Evolutionary conservation across 2,329 filamentous ascomycete species (phyloP).

Genomic region (Penicillium palitans): DNA sequence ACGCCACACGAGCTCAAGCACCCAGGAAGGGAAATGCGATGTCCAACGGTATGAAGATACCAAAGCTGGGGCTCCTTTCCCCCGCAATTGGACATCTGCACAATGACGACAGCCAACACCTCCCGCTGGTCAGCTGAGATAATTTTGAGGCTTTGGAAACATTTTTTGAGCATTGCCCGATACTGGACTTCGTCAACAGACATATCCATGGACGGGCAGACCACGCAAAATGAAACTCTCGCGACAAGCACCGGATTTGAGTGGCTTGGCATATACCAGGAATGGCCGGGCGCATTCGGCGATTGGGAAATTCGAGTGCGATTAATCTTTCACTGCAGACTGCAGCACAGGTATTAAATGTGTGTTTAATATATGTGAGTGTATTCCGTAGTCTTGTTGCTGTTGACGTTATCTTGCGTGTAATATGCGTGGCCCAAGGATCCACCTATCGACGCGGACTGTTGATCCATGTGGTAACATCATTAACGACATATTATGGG

Average conservation of each 20-base stretch:
- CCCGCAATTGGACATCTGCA: conserved; percentile 16
- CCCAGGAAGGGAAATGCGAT: background rate
- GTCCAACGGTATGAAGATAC: background rate
- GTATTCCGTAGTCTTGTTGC: background rate
- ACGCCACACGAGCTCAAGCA: background rate
- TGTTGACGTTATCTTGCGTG: conserved; percentile 9
- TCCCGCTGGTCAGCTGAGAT: conserved; percentile 18
- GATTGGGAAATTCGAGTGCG: background rate
- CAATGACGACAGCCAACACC: conserved; percentile 17
- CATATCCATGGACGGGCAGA: background rate
- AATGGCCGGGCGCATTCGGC: conserved; percentile 13
- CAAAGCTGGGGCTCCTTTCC: background rate
- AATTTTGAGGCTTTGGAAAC: background rate
- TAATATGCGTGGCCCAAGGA: background rate
- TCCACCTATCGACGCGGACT: conserved; percentile 5
- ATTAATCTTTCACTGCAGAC: background rate
- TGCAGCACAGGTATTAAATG: too few relatives aligned
- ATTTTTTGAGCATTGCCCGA: conserved; percentile 2
- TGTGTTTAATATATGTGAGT: background rate
- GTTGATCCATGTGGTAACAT: background rate
- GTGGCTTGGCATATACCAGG: conserved; percentile 11
- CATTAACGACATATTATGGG: background rate
- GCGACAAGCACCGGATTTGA: conserved; percentile 3
- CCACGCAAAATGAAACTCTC: background rate
- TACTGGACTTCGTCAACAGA: background rate